Base-by-base conservation (phyloP, 306 rosid species). In the Trichosanthes truncata region DNA sequence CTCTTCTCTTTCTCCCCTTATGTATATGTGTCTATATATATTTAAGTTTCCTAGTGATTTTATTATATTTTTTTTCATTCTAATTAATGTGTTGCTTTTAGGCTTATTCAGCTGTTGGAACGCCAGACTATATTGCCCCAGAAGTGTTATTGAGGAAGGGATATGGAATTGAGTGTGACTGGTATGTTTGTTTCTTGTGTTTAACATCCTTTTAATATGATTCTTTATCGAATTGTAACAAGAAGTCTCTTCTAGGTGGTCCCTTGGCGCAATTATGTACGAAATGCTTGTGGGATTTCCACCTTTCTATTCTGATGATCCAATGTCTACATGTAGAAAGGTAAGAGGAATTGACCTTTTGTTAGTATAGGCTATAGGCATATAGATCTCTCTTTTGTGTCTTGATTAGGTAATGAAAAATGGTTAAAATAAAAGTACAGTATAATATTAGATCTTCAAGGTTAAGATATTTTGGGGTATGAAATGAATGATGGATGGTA, bases 221-320 rank as follows among this genome's bases (percentile, higher is more conserved):
- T 55, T 46, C 56, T 66, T 57, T 57, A 9, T 35, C 72, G 25
- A 52, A 15, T 81, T 45, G 52, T 76, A 38, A 84, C 80, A 14
- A 46, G 55, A n/a, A 53, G 46, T 67, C 12, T 57, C 3, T 76
- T 52, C 80, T 80, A 93, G 96, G 97, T 93, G 97, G 97, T 93
- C 97, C 84, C 89, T 93, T n/a, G 97, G 97, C 33, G 96, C 97
- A 77, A 93, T 91, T 74, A 93, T 91, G 97, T 93, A 91, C 59
- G 97, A 93, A 85, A 93, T 93, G 97, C 96, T 93, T 59, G 94
- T 93, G 63, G 97, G 97, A 31, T 93, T 51, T 73, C 97, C 97
- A 6, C 97, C 97, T 23, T 93, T 93, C 82, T 91, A 93, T 83
- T 93, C 96, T 23, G 93, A 93, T 21, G 94, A 93, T 74, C 96